Conservation (phyloP, 192 early-diverging fungal genomes). For the Coemansia pectinata region DNA sequence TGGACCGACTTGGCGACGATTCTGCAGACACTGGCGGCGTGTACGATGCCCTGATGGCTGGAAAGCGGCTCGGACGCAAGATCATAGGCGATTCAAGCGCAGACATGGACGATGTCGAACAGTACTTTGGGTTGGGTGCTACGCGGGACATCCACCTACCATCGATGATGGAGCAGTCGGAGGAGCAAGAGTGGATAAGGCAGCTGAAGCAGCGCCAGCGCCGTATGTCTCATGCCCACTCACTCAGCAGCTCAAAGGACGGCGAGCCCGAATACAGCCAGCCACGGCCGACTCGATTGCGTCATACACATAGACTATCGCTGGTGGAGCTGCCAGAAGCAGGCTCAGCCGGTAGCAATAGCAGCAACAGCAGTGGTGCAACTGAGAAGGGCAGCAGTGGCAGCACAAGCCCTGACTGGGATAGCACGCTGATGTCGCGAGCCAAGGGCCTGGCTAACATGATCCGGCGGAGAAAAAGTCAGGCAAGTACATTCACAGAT, state of each 20-base stretch:
- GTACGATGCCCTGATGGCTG: constrained; percentile 20
- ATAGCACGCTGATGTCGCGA: constrained; percentile 23
- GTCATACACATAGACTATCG: constrained; percentile 2
- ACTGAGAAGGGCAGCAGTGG: not conserved
- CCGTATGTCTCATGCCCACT: constrained; percentile 18
- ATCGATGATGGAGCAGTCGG: constrained; percentile 36
- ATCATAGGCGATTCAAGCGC: constrained; percentile 15
- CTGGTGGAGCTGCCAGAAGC: not conserved
- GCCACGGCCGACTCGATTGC: not conserved
- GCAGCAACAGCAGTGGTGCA: not conserved
- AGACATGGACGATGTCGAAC: constrained; percentile 12
- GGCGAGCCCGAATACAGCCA: not conserved
- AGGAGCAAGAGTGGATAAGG: constrained; percentile 38
- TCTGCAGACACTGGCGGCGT: constrained; percentile 4
- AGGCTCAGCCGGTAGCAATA: not conserved
- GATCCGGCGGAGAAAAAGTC: constrained; percentile 11
- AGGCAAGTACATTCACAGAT: not conserved
- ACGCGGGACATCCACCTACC: constrained; percentile 16
- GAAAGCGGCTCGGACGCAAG: constrained; percentile 31
- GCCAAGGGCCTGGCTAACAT: constrained; percentile 37
- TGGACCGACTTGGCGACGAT: constrained; percentile 48
- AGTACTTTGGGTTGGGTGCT: constrained; percentile 39
- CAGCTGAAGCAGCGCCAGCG: constrained; percentile 1
- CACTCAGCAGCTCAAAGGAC: constrained; percentile 18
- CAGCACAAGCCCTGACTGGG: not conserved